Conservation (phyloP, 75 land plant species). For the Pinus taeda region DNA sequence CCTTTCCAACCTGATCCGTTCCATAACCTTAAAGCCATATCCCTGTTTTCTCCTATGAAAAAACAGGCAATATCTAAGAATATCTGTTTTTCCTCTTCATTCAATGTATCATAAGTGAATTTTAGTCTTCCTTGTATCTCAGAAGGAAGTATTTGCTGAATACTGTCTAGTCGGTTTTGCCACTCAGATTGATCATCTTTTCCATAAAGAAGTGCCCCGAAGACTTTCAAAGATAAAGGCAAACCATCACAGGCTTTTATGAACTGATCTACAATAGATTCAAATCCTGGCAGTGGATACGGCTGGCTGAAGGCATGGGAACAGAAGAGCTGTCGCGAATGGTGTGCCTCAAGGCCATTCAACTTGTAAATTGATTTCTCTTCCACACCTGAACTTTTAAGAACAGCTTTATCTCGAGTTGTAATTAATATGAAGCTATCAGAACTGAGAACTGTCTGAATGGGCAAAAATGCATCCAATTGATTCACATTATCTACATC, state of each 20-base stretch:
- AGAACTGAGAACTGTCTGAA: not conserved
- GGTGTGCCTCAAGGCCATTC: not conserved
- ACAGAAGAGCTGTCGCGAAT: conserved; percentile 11
- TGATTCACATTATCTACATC: conserved; percentile 15
- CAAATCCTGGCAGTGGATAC: not conserved
- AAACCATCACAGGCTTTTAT: conserved; percentile 19
- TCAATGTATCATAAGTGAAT: conserved; percentile 13
- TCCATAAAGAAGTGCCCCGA: conserved; percentile 11
- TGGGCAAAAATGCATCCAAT: conserved; percentile 6
- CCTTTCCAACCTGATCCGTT: not conserved
- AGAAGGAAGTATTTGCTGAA: not conserved
- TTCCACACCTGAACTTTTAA: not conserved
- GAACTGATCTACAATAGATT: conserved; percentile 8
- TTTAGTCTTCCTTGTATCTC: conserved; percentile 1
- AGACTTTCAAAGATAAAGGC: conserved; percentile 17
- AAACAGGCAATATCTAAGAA: conserved; percentile 20
- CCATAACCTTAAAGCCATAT: conserved; percentile 12
- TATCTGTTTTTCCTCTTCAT: conserved; percentile 8
- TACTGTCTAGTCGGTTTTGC: not conserved
- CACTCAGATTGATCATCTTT: not conserved
- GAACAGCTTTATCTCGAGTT: conserved; percentile 5
- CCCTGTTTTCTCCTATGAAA: conserved; percentile 9
- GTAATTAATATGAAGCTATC: conserved; percentile 16
- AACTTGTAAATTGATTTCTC: conserved; percentile 4
- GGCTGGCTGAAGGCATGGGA: conserved; percentile 15